Percentiles rank a stretch among this genome's conserved stretches.
Conservation (phyloP, 768 basidiomycete species). For the Rhizopogon vulgaris region DNA sequence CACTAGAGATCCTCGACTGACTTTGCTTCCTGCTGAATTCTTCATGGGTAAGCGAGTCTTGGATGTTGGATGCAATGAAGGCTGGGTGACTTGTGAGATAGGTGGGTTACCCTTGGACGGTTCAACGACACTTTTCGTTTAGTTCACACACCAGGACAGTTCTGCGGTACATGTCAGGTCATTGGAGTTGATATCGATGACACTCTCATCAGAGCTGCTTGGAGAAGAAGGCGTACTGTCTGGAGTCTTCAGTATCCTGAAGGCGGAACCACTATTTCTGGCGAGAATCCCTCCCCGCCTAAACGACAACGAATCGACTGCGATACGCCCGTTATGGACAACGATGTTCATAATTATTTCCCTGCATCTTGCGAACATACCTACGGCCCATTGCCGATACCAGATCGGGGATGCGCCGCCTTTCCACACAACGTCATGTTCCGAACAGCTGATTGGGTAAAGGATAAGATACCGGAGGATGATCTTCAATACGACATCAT, state of each 20-base stretch:
- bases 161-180: conserved; percentile 55
- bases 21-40: conserved; percentile 46
- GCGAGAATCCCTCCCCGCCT: background rate
- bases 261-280: background rate
- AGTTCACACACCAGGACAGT: conserved; percentile 45
- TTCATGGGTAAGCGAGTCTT: conserved; percentile 58
- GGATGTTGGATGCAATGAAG: conserved; percentile 86
- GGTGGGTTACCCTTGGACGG: conserved; percentile 35
- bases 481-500: conserved; percentile 67
- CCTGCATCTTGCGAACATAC: conserved; percentile 72
- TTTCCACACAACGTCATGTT: conserved; percentile 84
- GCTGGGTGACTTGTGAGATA: conserved; percentile 81
- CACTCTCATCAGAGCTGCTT: conserved; percentile 65
- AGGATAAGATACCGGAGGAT: conserved; percentile 48
- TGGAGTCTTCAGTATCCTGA: conserved; percentile 59
- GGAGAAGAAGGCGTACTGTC: conserved; percentile 60
- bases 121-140: background rate
- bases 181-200: conserved; percentile 85
- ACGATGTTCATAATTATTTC: conserved; percentile 46
- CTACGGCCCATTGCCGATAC: conserved; percentile 70
- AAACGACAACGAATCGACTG: conserved; percentile 10
- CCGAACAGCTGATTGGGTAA: conserved; percentile 69
- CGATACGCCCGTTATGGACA: conserved; percentile 2
- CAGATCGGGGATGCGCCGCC: conserved; percentile 26
- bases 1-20: conserved; percentile 57